Conservation (phyloP, 306 rosid genomes). For the Casuarina equisetifolia region DNA sequence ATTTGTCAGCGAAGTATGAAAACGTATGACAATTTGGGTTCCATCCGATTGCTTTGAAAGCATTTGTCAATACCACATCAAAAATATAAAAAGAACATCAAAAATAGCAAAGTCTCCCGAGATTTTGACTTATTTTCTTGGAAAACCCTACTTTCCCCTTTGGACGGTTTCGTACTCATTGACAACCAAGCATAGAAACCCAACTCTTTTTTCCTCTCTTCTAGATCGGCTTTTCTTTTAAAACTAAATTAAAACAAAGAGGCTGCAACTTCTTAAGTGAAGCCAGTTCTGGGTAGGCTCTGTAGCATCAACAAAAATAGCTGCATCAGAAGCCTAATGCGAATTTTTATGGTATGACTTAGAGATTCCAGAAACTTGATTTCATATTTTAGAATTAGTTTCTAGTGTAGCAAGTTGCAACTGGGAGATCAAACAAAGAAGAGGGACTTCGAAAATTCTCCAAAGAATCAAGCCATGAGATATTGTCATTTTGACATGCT, state of each 20-base stretch:
- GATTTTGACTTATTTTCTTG: constrained; percentile 11
- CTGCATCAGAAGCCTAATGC: constrained; percentile 2
- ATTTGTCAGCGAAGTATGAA: constrained; percentile 31
- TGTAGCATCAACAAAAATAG: too few relatives aligned
- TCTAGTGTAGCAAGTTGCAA: constrained; percentile 7
- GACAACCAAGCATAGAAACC: background rate
- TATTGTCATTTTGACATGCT: constrained; percentile 42
- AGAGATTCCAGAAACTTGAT: background rate
- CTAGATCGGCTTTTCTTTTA: background rate
- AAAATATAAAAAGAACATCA: constrained; percentile 1
- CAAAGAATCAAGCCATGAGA: constrained; percentile 33
- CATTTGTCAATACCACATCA: constrained; percentile 16
- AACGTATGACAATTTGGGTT: constrained; percentile 16
- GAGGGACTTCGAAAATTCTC: constrained; percentile 16
- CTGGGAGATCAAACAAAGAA: constrained; percentile 21
- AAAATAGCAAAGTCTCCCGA: constrained; percentile 11
- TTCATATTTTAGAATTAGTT: background rate
- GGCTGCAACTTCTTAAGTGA: background rate
- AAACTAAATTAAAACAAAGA: background rate
- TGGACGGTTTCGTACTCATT: background rate
- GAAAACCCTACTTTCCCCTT: background rate
- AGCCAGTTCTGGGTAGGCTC: too few relatives aligned
- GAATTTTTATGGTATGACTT: background rate
- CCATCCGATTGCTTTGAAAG: constrained; percentile 28
- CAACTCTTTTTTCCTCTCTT: background rate